These are phyloP conservation scores for Takakia lepidozioides DNA, from an alignment of 225 moss, liverwort and hornwort genomes.

Conservation along the genomic window DNA sequence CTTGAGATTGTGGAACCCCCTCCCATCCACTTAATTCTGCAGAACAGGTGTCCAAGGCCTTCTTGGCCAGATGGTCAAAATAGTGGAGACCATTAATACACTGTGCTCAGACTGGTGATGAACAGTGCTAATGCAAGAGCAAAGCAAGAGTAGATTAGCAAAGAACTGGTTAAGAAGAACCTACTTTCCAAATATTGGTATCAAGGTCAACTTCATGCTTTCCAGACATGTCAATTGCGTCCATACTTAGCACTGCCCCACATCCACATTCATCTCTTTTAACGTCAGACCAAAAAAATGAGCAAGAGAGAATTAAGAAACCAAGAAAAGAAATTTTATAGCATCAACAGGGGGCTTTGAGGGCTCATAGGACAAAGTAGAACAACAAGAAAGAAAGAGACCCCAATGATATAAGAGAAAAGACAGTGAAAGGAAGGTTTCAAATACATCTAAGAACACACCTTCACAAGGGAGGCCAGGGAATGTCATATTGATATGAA, in stretches of 20 bases:
- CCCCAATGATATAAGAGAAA: no score
- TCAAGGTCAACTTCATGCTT: constrained; percentile 99
- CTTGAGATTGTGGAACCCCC: no score
- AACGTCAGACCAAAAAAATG: no score
- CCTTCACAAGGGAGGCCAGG: constrained; percentile 91
- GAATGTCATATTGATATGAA: constrained; percentile 91
- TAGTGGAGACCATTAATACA: no score
- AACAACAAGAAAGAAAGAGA: background rate
- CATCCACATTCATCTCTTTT: constrained; percentile 1
- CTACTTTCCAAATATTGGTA: constrained; percentile 99
- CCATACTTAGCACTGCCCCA: constrained; percentile 82
- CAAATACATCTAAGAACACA: constrained; percentile 5
- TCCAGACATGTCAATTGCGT: constrained; percentile 99
- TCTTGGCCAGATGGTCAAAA: no score
- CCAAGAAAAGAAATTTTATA: no score
- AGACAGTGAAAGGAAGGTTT: background rate
- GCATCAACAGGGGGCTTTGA: no score
- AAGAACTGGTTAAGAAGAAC: constrained; percentile 3
- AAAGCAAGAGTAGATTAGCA: no score
- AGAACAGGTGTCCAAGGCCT: no score
- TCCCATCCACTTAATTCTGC: background rate
- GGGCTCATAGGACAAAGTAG: no score
- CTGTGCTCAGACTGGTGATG: no score
- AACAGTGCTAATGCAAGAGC: no score
- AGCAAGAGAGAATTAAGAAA: background rate